phyloP scores from a whole-genome alignment of 768 basidiomycete genomes.

The Mycena vulgaris region DNA sequence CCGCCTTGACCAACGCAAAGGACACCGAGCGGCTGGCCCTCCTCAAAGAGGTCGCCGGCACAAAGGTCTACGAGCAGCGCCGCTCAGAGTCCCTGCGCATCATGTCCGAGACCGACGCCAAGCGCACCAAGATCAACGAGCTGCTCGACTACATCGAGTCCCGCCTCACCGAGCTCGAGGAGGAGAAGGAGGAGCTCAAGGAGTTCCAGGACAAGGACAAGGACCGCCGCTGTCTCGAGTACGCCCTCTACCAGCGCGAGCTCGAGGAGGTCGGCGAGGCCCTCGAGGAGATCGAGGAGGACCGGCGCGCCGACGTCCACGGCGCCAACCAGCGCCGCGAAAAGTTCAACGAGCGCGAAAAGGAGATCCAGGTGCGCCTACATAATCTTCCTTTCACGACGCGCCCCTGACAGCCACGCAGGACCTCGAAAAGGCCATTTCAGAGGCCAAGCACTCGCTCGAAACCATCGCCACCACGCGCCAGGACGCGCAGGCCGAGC shows the following conservation, averaged over 20 bases:
- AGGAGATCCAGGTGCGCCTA: constrained; percentile 81
- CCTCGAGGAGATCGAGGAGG: constrained; percentile 88
- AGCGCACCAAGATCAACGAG: constrained; percentile 92
- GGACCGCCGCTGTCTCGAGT: constrained; percentile 94
- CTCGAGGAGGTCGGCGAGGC: constrained; percentile 90
- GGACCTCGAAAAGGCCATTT: constrained; percentile 82
- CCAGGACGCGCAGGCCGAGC: constrained; percentile 84
- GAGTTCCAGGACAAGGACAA: constrained; percentile 98
- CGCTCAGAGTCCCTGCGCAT: constrained; percentile 94
- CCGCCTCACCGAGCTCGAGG: constrained; percentile 91
- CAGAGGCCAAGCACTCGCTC: constrained; percentile 76
- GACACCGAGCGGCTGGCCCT: constrained; percentile 94
- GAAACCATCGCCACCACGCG: constrained; percentile 81
- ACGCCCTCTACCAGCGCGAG: constrained; percentile 93
- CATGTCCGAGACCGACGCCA: constrained; percentile 96
- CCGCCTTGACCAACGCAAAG: constrained; percentile 96
- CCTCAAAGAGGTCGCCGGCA: constrained; percentile 98
- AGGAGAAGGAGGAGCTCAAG: constrained; percentile 98
- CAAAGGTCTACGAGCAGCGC: constrained; percentile 97
- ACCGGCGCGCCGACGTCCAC: constrained; percentile 87
- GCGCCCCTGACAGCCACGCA: constrained; percentile 45
- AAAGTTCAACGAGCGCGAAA: constrained; percentile 87
- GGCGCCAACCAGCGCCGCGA: constrained; percentile 86
- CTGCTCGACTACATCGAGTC: constrained; percentile 93
- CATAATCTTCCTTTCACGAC: background rate